Conservation (phyloP, 2,329 filamentous ascomycete genomes). For the Colletotrichum graminicola region DNA sequence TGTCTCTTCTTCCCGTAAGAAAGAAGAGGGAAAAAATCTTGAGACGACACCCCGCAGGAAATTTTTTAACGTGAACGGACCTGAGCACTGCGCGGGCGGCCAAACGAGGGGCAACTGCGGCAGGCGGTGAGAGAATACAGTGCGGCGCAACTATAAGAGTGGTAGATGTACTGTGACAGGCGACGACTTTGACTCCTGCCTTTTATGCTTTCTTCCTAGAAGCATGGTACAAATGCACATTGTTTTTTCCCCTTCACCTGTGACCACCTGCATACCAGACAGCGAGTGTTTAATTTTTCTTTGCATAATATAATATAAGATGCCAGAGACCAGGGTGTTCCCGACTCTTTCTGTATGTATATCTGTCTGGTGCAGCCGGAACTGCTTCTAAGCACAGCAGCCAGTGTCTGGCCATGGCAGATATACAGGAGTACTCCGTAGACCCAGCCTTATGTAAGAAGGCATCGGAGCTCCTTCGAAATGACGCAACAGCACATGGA, state of each 20-base stretch:
- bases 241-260: background rate
- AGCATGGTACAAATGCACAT: background rate
- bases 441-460: constrained; percentile 19
- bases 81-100: constrained; percentile 34
- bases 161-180: constrained; percentile 20
- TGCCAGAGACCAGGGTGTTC: too few relatives aligned
- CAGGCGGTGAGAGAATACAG: constrained; percentile 37
- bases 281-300: background rate
- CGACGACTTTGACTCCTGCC: background rate
- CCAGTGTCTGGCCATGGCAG: background rate
- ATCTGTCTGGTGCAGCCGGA: background rate
- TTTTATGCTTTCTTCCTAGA: background rate
- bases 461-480: background rate
- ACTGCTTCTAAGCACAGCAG: background rate
- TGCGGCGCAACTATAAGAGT: constrained; percentile 9
- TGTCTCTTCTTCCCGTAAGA: constrained; percentile 67
- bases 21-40: constrained; percentile 57
- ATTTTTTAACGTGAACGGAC: constrained; percentile 53
- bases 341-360: background rate
- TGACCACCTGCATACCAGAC: background rate
- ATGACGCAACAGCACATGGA: constrained; percentile 28
- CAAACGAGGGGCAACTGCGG: constrained; percentile 36
- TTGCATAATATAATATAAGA: background rate
- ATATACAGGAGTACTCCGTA: background rate
- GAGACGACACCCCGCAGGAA: constrained; percentile 49